Percentiles rank a stretch among this genome's conserved stretches.
Evolutionary conservation across 371 early-diverging fungal genomes (phyloP).

Genomic region (Fennellomyces sp.): DNA sequence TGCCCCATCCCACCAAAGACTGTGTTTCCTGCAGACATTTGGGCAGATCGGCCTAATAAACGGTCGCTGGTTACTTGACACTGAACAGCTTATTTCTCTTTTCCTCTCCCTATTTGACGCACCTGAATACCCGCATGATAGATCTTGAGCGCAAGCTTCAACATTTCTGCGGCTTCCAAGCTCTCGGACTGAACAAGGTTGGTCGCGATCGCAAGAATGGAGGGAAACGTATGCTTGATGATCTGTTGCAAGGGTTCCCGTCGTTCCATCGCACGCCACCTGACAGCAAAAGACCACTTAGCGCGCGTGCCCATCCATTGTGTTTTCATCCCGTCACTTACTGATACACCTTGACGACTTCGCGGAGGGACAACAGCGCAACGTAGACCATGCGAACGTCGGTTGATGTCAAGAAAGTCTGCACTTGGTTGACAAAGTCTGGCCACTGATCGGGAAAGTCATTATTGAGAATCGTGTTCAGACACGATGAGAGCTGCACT

Average conservation of each 20-base stretch:
- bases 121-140: slow-evolving; percentile 75
- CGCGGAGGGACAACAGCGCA: slow-evolving; percentile 77
- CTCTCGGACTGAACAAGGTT: slow-evolving; percentile 59
- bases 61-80: background rate
- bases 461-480: slow-evolving; percentile 65
- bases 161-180: slow-evolving; percentile 80
- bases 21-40: slow-evolving; percentile 65
- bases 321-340: slow-evolving; percentile 37
- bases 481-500: slow-evolving; percentile 73
- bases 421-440: slow-evolving; percentile 68
- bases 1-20: slow-evolving; percentile 84
- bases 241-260: slow-evolving; percentile 70
- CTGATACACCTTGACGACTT: slow-evolving; percentile 82
- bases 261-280: slow-evolving; percentile 59
- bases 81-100: background rate
- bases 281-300: slow-evolving; percentile 11
- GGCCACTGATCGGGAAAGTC: slow-evolving; percentile 89
- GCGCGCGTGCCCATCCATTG: background rate
- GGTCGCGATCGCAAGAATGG: slow-evolving; percentile 69
- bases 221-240: slow-evolving; percentile 73
- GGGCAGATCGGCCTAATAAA: slow-evolving; percentile 61
- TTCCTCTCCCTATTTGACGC: slow-evolving; percentile 3
- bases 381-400: slow-evolving; percentile 69
- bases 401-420: slow-evolving; percentile 63
- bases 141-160: slow-evolving; percentile 79